Base-by-base conservation (phyloP, 306 rosid genomes). In the Cyclanthera cordifolia region DNA sequence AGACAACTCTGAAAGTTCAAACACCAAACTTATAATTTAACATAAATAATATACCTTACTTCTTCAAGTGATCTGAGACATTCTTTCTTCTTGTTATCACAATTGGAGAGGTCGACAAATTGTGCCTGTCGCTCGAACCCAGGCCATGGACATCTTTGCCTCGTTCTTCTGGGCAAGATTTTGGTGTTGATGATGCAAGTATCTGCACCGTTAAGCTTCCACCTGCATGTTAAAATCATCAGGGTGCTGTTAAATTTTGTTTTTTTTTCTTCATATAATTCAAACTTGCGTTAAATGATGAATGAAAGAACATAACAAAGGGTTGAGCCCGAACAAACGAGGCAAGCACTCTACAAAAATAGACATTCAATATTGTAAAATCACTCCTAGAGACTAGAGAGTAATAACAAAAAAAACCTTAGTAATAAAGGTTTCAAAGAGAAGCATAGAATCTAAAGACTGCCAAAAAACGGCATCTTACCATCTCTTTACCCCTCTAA, bases 171-270 rank as follows among this genome's bases (percentile, higher is more conserved):
- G 73, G 56, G 15, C 37, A 34, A 14, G 85, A 74, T 49, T 80
- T 65, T 12, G 75, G 12, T 23, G 83, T 20, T 53, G 79, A 75
- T 28, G 79, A 58, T 20, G 83, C 87, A 69, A 79, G 55, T 63
- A 88, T 69, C 82, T 88, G 89, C 66, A 88, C 87, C 10, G 91
- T 67, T 59, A 88, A 73, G 83, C 91, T 88, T 69, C 95, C 95
- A 66, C 79, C 91, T 88, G 17, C 57, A 77, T 2, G 9, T 48
- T 4, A 63, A 63, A 14, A 63, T 63, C 32, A 63, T 0, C 51
- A 13, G 69, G 52, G 39, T 45, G 30, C 47, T n/a, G 34, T 34
- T 34, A 34, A 5, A 34, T 34, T 5, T 34, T 34, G 5, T 2
- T 34, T 34, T 34, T 4, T 5, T 34, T 5, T n/a, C n/a, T n/a